Percentiles rank a stretch among this genome's conserved stretches.
Conservation (phyloP, 208 protist genomes). For the Acanthamoeba lenticulata region DNA sequence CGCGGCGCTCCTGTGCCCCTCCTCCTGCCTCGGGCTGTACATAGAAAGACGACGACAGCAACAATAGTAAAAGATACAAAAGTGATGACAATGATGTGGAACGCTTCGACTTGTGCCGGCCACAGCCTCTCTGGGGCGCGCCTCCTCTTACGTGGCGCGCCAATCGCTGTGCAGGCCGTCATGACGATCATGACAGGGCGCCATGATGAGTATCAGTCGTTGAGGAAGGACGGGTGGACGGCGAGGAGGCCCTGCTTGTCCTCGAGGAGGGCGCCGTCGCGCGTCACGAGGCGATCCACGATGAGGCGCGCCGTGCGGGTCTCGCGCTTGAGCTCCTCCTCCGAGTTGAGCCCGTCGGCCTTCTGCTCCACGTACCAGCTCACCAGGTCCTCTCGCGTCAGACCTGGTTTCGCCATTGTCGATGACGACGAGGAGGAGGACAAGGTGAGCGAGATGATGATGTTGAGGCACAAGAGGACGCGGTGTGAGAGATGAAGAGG, state of each 20-base stretch:
- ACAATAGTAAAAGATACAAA: no score
- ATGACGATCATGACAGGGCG: no score
- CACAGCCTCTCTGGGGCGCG: no score
- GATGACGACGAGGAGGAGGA: background rate
- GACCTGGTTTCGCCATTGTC: no score
- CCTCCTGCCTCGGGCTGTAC: no score
- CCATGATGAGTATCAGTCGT: background rate
- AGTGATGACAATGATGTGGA: no score
- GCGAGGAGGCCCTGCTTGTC: background rate
- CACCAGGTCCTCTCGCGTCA: conserved; percentile 67
- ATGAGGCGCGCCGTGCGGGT: background rate
- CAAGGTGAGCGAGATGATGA: background rate
- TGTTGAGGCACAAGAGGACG: no score
- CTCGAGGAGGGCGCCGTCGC: conserved; percentile 63
- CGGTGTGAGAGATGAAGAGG: no score
- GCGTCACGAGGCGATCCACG: conserved; percentile 6
- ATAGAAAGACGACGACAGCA: background rate
- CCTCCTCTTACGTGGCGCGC: no score
- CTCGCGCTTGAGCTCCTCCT: conserved; percentile 40
- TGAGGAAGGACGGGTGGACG: conserved; percentile 39
- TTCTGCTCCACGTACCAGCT: conserved; percentile 74
- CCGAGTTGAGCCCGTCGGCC: background rate
- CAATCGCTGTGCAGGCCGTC: no score
- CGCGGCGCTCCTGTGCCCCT: no score
- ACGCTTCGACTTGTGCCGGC: no score